phyloP scores from a whole-genome alignment of 805 yeast genomes.

The Saccharomyces jurei region DNA sequence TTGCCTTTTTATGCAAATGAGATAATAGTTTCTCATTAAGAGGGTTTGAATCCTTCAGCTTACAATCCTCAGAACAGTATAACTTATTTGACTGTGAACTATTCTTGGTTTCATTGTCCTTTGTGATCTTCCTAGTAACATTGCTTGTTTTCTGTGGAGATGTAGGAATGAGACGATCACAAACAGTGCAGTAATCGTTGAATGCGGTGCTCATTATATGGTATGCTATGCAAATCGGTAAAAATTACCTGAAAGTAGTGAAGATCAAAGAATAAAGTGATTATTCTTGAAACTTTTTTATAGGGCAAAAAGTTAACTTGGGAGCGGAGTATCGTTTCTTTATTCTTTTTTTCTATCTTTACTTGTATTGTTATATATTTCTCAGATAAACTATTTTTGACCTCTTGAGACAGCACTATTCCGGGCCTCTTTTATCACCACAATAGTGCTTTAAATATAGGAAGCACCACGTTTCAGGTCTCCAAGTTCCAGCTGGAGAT shows the following conservation, averaged over 20 bases:
- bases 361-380: neutral
- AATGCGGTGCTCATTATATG: conserved; percentile 26
- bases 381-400: neutral
- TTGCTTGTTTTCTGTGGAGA: neutral
- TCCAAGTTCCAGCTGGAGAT: neutral
- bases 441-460: neutral
- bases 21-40: neutral
- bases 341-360: neutral
- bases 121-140: neutral
- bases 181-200: conserved; percentile 50
- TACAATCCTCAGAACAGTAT: conserved; percentile 25
- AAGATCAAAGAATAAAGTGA: neutral
- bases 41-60: conserved; percentile 8
- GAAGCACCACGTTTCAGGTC: neutral
- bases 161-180: conserved; percentile 34
- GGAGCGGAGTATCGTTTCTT: neutral
- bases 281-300: neutral
- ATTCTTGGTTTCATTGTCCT: neutral
- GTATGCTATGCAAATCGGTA: neutral
- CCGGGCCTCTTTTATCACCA: neutral
- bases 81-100: conserved; percentile 9
- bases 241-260: neutral
- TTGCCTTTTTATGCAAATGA: neutral
- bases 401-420: neutral
- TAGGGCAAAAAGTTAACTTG: neutral